Conservation (phyloP, 2,329 filamentous ascomycete species). For the Helminthosporium solani region DNA sequence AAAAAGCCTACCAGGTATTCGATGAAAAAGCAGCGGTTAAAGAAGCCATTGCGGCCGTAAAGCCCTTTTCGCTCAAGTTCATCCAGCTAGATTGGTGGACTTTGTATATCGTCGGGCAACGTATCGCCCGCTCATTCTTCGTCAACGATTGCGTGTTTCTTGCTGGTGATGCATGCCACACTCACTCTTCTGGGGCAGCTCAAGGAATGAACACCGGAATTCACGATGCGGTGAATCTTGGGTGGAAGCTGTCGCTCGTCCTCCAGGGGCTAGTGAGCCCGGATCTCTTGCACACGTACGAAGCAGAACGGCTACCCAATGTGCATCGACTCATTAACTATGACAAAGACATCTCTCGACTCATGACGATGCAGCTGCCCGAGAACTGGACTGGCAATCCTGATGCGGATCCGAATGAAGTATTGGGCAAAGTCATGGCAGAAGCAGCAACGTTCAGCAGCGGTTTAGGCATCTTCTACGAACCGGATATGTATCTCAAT, state of each 20-base stretch:
- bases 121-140: slow-evolving; percentile 38
- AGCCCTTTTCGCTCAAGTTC: slow-evolving; percentile 45
- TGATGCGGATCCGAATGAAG: slow-evolving; percentile 28
- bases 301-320: slow-evolving; percentile 51
- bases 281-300: slow-evolving; percentile 51
- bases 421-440: slow-evolving; percentile 28
- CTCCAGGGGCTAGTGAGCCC: slow-evolving; percentile 43
- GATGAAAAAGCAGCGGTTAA: slow-evolving; percentile 40
- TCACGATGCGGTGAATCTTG: slow-evolving; percentile 56
- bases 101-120: slow-evolving; percentile 47
- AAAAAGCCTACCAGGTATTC: slow-evolving; percentile 39
- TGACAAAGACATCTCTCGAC: slow-evolving; percentile 37
- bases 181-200: slow-evolving; percentile 57
- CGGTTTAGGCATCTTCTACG: slow-evolving; percentile 37
- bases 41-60: slow-evolving; percentile 43
- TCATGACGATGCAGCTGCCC: slow-evolving; percentile 39
- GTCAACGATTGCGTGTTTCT: slow-evolving; percentile 52
- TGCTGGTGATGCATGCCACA: slow-evolving; percentile 60
- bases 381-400: slow-evolving; percentile 35
- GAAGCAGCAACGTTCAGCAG: slow-evolving; percentile 33
- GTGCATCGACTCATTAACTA: slow-evolving; percentile 46
- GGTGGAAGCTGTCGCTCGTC: slow-evolving; percentile 56
- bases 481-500: slow-evolving; percentile 40
- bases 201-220: slow-evolving; percentile 62
- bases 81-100: slow-evolving; percentile 48